Evolutionary conservation across 176 grass and related monocot genomes (phyloP), one percentile per base, ranked within the genome.

Genomic region (Hsuehochloa calcarea): DNA sequence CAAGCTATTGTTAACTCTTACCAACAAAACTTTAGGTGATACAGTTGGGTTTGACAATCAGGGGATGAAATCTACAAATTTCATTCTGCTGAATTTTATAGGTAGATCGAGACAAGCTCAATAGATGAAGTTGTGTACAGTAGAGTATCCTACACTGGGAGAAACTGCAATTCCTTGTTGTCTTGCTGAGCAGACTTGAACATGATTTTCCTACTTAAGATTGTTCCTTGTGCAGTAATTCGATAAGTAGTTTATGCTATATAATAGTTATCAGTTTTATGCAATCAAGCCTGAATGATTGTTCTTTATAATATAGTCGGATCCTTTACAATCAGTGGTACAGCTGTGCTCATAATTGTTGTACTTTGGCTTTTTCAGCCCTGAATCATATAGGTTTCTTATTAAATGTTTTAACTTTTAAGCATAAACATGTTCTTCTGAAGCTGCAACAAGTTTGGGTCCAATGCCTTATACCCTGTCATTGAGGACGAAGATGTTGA

Each of bases 401-500:
- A 35, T 31, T 40, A 10, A 60, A 16, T 79, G 19, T 72, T 84
- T 54, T 52, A 71, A 65, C 13, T 72, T 79, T 54, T 52, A 71
- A 65, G 9, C 19, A 72, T 8, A 43, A 71, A 49, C 35, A 50
- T 69, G 71, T 72, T 45, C 3, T 17, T 79, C 35, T 67, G 8
- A 65, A 44, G 17, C 49, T 63, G 12, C 68, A 65, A 31, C 26
- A 56, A 61, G 10, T 51, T 51, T 37, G 44, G 9, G n/a, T 7
- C 25, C 35, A 72, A 4, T 34, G 3, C 31, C 31, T 34, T 34
- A 34, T 34, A 34, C 31, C 31, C 31, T 34, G 31, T 34, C 72
- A 59, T 39, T 88, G 84, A 88, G 47, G 85, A 81, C 19, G 59
- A 47, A 77, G 38, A 92, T 75, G 63, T 72, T 89, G 39, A 46